Percentiles rank a stretch among this genome's conserved stretches.
Conservation (phyloP, 169 alveolate genomes). For the Plasmodium vivax region DNA sequence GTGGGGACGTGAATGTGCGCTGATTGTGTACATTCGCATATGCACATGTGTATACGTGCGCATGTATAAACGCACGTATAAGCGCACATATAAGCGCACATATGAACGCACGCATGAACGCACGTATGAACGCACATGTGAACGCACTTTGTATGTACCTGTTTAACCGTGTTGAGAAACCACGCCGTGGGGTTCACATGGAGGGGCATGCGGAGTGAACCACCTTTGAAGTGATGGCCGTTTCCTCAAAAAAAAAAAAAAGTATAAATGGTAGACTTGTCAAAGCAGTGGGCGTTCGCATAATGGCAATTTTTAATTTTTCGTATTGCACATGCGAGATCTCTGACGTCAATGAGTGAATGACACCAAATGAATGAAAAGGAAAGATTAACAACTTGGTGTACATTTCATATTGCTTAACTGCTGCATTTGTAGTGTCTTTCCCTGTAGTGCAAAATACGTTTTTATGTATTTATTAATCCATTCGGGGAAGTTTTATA, state of each 20-base stretch:
- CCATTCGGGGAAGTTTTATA: not conserved
- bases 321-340: not conserved
- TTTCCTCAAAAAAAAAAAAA: not conserved
- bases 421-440: not conserved
- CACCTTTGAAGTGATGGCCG: not conserved
- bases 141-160: not conserved
- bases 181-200: not conserved
- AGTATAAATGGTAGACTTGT: not conserved
- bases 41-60: not conserved
- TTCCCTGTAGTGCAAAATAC: not conserved
- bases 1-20: not conserved
- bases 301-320: not conserved
- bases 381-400: not conserved
- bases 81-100: not conserved
- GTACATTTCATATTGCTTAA: not conserved
- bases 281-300: not conserved
- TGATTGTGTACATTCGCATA: not conserved
- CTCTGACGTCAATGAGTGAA: not conserved
- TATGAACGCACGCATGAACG: not conserved
- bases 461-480: not conserved
- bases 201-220: not conserved
- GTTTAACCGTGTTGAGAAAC: not conserved
- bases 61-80: not conserved
- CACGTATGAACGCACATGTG: not conserved
- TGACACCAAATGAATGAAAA: constrained; percentile 1